Conservation (phyloP, 2,329 filamentous ascomycete species). For the Paradendryphiella salina region DNA sequence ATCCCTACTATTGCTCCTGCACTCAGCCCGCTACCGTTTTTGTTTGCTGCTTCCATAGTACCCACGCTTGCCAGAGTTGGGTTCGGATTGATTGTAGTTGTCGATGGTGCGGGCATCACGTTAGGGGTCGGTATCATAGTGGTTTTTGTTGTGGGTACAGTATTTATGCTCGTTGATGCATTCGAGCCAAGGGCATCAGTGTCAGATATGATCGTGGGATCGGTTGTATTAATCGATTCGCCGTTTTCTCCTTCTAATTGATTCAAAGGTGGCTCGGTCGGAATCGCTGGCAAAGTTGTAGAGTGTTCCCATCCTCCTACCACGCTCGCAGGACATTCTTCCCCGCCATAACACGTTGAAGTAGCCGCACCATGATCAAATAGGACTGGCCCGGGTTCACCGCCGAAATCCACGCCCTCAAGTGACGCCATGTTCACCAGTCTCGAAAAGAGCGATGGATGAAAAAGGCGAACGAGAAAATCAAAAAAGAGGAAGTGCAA, state of each 20-base stretch:
- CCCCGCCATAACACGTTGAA: background rate
- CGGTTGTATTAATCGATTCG: no score
- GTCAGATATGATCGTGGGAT: no score
- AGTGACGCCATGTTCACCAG: background rate
- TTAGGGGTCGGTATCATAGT: background rate
- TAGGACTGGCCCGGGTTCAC: no score
- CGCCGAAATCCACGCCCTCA: background rate
- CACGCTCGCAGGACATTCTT: background rate
- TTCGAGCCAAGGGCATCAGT: background rate
- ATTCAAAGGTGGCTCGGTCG: no score
- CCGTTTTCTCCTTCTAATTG: background rate
- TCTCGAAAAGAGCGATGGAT: background rate
- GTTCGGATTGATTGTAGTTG: background rate
- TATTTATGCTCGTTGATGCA: background rate
- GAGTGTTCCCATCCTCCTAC: background rate
- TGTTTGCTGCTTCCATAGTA: background rate
- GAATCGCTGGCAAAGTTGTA: no score
- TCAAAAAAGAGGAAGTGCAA: background rate
- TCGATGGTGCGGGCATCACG: background rate
- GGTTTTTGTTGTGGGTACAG: background rate
- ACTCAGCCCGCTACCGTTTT: conserved; percentile 5
- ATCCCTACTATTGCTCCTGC: conserved; percentile 29
- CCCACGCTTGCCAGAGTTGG: background rate
- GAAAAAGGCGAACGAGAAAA: no score
- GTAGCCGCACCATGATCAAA: background rate